Base-by-base conservation (phyloP, 2,329 filamentous ascomycete species). In the Hypomyces rosellus region DNA sequence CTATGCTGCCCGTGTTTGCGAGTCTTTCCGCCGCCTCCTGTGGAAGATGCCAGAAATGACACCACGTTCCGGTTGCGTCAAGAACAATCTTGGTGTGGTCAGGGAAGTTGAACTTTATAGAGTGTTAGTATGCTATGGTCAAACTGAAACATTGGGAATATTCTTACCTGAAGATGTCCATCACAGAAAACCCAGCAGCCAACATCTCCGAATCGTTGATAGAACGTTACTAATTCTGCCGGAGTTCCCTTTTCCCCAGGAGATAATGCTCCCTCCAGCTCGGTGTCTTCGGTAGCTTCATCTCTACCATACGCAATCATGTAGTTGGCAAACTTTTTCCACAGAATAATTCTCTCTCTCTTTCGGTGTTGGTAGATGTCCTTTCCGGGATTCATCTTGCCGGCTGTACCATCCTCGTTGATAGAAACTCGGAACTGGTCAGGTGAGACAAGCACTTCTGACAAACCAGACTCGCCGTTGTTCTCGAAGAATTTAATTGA, bases 21-120 rank as follows among this genome's bases (percentile, higher is more conserved):
- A 92, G 77, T 37, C 82, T 77, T 56, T 80, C 74, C 3, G 86
- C 82, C 1, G 86, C 87, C 52, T 86, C 81, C n/a, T 81, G 72
- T 0, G 86, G 81, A 16, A 91, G 79, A 61, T 88, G 85, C 71
- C 87, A 87, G 63, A 90, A 89, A 63, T 88, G 85, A 58, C 86
- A 85, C 75, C 83, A 86, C 1, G 78, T 81, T n/a, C 86, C 88
- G 30, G 85, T 80, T 1, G 84, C 72, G 51, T 89, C 88, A 22
- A 93, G 71, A 12, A 92, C 85, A 49, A 93, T 80, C 69, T 93
- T 93, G 52, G 88, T 92, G 65, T 93, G 88, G 59, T 93, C 88
- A 2, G 88, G 88, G 66, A 93, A 93, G 69, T 93, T 92, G 69
- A 92, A 88, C 80, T 89, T 50, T 13, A 46, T n/a, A 34, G 18